Conservation (phyloP, 192 early-diverging fungal species). For the Dissophora globulifera region DNA sequence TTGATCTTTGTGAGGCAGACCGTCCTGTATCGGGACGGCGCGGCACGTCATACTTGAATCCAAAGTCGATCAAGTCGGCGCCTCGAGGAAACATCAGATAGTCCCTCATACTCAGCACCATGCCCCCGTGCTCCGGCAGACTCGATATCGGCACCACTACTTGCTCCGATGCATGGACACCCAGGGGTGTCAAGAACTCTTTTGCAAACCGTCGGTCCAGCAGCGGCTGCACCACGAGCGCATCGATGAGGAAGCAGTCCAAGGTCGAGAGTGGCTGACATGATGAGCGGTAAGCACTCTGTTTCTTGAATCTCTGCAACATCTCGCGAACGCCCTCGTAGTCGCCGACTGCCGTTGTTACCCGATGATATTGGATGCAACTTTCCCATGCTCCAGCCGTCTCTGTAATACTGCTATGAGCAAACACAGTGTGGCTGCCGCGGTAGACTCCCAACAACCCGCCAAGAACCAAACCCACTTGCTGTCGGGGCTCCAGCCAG, state of each 20-base stretch:
- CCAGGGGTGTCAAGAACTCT: conserved; percentile 47
- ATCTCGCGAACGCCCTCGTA: conserved; percentile 30
- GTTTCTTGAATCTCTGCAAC: neutral
- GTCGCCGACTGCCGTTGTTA: conserved; percentile 23
- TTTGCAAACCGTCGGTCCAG: conserved; percentile 52
- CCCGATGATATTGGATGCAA: conserved; percentile 64
- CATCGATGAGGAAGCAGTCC: conserved; percentile 69
- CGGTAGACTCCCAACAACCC: conserved; percentile 71
- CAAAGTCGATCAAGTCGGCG: conserved; percentile 9
- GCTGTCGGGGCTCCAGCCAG: conserved; percentile 84
- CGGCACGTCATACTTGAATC: conserved; percentile 45
- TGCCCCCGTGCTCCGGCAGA: conserved; percentile 79
- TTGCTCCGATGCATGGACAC: conserved; percentile 35
- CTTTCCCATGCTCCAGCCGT: conserved; percentile 72
- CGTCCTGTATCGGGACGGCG: neutral
- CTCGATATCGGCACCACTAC: conserved; percentile 71
- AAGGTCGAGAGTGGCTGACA: neutral
- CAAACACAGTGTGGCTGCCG: conserved; percentile 73
- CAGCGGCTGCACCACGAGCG: conserved; percentile 61
- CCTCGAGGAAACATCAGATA: conserved; percentile 15
- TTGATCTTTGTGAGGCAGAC: too few relatives aligned
- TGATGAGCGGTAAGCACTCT: neutral
- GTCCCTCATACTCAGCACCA: conserved; percentile 74
- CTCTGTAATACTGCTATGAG: conserved; percentile 65
- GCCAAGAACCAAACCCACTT: conserved; percentile 76